phyloP scores from a whole-genome alignment of 768 basidiomycete genomes.

The Amanita subjunquillea region DNA sequence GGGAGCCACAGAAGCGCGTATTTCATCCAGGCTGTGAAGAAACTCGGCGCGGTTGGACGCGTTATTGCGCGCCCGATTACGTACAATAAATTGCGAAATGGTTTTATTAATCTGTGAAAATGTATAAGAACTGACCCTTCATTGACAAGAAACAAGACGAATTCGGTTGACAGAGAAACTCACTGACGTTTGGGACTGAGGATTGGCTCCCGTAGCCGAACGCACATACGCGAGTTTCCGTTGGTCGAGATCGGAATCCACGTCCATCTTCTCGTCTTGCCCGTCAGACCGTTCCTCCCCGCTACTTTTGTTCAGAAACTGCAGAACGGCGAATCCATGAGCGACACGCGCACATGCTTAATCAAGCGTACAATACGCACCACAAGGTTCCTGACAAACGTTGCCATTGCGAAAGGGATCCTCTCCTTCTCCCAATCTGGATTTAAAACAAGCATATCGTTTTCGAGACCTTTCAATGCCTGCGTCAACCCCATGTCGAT shows the following conservation, averaged over 20 bases:
- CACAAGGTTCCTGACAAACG: conserved; percentile 38
- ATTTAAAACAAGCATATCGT: conserved; percentile 67
- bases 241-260: conserved; percentile 36
- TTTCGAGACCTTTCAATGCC: conserved; percentile 50
- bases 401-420: conserved; percentile 45
- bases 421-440: conserved; percentile 48
- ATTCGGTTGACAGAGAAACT: conserved; percentile 14
- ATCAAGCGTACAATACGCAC: conserved; percentile 22
- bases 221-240: conserved; percentile 59
- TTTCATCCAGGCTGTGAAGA: conserved; percentile 46
- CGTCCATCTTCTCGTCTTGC: background rate
- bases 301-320: conserved; percentile 4
- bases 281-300: background rate
- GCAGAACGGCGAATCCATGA: conserved; percentile 9
- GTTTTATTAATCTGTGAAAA: conserved; percentile 49
- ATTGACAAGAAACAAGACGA: background rate
- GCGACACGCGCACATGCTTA: background rate
- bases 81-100: conserved; percentile 62
- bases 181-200: conserved; percentile 51
- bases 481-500: conserved; percentile 44
- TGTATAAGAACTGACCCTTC: conserved; percentile 6
- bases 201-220: conserved; percentile 30
- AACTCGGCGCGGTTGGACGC: conserved; percentile 74
- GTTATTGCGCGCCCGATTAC: conserved; percentile 62
- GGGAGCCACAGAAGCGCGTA: conserved; percentile 32